Conservation (phyloP, 2,329 filamentous ascomycete genomes). For the Paraphoma chrysanthemicola region DNA sequence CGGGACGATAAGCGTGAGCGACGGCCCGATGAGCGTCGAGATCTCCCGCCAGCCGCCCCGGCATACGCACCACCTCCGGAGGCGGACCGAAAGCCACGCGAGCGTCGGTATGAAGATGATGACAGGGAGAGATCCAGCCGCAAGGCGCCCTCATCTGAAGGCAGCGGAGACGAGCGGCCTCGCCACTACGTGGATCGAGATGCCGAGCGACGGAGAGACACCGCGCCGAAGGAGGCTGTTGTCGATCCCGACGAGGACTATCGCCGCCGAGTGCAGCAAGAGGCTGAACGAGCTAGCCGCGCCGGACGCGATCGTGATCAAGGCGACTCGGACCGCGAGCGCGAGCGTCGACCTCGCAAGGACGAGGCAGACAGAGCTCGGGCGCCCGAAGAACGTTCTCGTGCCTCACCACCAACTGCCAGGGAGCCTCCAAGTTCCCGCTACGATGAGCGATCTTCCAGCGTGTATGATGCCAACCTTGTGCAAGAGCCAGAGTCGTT, state of each 20-base stretch:
- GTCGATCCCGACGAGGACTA: slow-evolving; percentile 60
- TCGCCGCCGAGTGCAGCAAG: slow-evolving; percentile 55
- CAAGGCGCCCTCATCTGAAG: slow-evolving; percentile 40
- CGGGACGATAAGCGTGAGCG: slow-evolving; percentile 24
- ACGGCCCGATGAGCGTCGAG: slow-evolving; percentile 22
- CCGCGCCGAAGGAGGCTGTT: slow-evolving; percentile 32
- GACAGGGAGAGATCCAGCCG: slow-evolving; percentile 32
- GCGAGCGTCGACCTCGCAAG: slow-evolving; percentile 41
- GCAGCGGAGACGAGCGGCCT: slow-evolving; percentile 42
- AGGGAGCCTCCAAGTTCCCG: slow-evolving; percentile 31
- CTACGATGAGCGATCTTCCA: slow-evolving; percentile 37
- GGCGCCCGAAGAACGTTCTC: slow-evolving; percentile 33
- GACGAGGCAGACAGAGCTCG: slow-evolving; percentile 43
- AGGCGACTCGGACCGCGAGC: slow-evolving; percentile 43
- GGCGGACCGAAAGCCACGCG: slow-evolving; percentile 34
- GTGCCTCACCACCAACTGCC: slow-evolving; percentile 22
- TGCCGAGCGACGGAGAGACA: slow-evolving; percentile 41
- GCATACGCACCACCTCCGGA: slow-evolving; percentile 23
- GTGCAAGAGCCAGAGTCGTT: slow-evolving; percentile 44
- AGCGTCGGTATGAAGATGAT: slow-evolving; percentile 44
- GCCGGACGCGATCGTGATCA: slow-evolving; percentile 33
- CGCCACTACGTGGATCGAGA: slow-evolving; percentile 48
- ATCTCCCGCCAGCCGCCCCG: slow-evolving; percentile 24
- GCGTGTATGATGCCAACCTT: slow-evolving; percentile 35
- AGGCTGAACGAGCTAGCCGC: slow-evolving; percentile 48